Evolutionary conservation across 1,139 yeast genomes (phyloP).

Genomic region (Nakaseomyces uthaithaninus): DNA sequence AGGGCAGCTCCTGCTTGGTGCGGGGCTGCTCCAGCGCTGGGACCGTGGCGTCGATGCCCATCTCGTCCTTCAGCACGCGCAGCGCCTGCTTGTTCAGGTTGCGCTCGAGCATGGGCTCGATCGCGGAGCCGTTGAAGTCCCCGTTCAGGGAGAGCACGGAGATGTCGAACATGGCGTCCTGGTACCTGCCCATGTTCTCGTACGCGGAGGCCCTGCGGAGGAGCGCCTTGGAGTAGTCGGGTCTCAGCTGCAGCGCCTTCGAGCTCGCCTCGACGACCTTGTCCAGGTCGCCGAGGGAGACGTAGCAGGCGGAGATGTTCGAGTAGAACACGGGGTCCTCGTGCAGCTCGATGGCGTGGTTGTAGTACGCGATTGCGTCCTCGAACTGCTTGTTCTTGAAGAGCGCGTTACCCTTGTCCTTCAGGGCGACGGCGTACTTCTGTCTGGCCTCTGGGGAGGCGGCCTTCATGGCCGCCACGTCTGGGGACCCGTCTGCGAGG

Average conservation of each 20-base stretch:
- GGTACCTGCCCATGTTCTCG: slow-evolving; percentile 66
- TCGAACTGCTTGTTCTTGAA: slow-evolving; percentile 62
- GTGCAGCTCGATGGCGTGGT: slow-evolving; percentile 64
- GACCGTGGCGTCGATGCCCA: slow-evolving; percentile 37
- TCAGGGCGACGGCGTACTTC: slow-evolving; percentile 65
- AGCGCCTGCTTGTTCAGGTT: slow-evolving; percentile 68
- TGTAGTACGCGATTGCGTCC: slow-evolving; percentile 65
- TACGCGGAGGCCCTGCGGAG: slow-evolving; percentile 74
- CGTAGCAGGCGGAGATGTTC: slow-evolving; percentile 89
- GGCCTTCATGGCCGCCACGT: slow-evolving; percentile 34
- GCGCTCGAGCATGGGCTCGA: slow-evolving; percentile 76
- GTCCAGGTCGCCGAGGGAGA: slow-evolving; percentile 66
- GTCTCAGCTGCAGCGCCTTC: slow-evolving; percentile 71
- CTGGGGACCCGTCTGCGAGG: not conserved
- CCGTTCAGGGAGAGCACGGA: slow-evolving; percentile 73
- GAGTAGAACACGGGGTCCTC: slow-evolving; percentile 82
- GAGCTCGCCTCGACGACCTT: slow-evolving; percentile 82
- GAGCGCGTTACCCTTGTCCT: slow-evolving; percentile 77
- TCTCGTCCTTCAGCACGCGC: slow-evolving; percentile 53
- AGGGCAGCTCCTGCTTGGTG: slow-evolving; percentile 50
- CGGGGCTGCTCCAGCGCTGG: not conserved
- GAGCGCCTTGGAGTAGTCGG: slow-evolving; percentile 80
- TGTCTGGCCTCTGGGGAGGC: slow-evolving; percentile 45
- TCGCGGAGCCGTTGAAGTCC: slow-evolving; percentile 65
- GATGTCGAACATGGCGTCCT: slow-evolving; percentile 82